Evolutionary conservation across 148 eudicot genomes (phyloP), one percentile per base, ranked within the genome.

Genomic region (Suaeda aralocaspica): DNA sequence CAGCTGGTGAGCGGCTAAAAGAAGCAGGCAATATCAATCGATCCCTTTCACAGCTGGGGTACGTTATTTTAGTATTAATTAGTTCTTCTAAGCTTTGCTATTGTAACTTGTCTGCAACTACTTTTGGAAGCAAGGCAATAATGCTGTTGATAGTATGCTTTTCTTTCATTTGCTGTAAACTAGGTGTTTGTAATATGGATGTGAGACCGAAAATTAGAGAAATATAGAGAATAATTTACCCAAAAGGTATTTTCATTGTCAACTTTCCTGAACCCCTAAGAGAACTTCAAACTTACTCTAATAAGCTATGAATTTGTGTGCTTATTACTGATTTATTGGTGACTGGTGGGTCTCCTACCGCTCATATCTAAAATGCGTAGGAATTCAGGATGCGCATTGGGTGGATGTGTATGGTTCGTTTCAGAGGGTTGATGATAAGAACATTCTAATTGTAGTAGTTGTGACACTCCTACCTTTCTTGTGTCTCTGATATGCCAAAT

Each of bases 31-130:
- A 94, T 56, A 91, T 94, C 64, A 94, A 94, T 71, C 86, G 96
- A 51, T 94, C 98, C 21, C 85, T 94, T 64, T 91, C 97, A 72
- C 98, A 94, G 78, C 91, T 94, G n/a, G 98, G 98, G 98, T 94
- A 84, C 60, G 82, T 50, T 61, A 69, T 13, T 36, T 9, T 50
- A 56, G 59, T 26, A 12, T 12, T 18, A 56, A 4, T 29, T 26
- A 13, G n/a, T 30, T 34, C 64, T 60, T 36, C 45, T 18, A 16
- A 30, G 24, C 11, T 31, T 31, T 30, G 24, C 22, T 30, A 30
- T 58, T 30, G 21, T 26, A 57, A 57, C 19, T 57, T 29, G 34
- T 13, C 18, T 9, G 61, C 13, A 10, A 3, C 30, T 26, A 12
- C 26, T 14, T 57, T 46, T 19, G 4, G 15, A 46, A 15, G 3